Percentiles rank a stretch among this genome's conserved stretches.
Conservation (phyloP, 1,284 basidiomycete genomes). For the Moesziomyces sp. region DNA sequence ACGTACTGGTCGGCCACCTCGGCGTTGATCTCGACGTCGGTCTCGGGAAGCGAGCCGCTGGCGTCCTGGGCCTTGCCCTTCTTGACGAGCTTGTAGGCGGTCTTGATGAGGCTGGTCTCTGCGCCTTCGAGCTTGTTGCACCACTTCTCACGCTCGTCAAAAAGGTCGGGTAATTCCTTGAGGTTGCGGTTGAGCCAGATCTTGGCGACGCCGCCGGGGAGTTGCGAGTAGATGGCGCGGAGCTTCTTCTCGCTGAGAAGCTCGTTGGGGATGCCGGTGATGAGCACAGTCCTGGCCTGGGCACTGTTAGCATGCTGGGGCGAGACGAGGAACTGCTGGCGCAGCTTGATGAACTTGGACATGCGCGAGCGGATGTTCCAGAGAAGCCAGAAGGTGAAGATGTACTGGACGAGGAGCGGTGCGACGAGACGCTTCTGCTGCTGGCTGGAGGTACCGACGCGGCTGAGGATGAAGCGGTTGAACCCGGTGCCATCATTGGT, state of each 20-base stretch:
- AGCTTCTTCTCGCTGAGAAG: slow-evolving; percentile 78
- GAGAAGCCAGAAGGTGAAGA: slow-evolving; percentile 76
- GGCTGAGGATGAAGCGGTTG: slow-evolving; percentile 83
- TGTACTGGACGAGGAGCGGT: slow-evolving; percentile 58
- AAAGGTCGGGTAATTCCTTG: slow-evolving; percentile 83
- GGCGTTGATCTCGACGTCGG: slow-evolving; percentile 52
- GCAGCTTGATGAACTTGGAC: slow-evolving; percentile 80
- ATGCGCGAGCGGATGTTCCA: slow-evolving; percentile 85
- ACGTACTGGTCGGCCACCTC: slow-evolving; percentile 62
- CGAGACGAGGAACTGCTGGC: slow-evolving; percentile 85
- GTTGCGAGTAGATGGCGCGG: slow-evolving; percentile 75
- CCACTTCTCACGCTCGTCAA: slow-evolving; percentile 80
- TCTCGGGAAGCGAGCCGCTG: slow-evolving; percentile 29
- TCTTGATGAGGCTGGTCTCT: slow-evolving; percentile 79
- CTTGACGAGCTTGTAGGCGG: slow-evolving; percentile 75
- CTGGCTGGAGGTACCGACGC: slow-evolving; percentile 67
- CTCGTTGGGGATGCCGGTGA: slow-evolving; percentile 86
- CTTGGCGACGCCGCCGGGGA: slow-evolving; percentile 85
- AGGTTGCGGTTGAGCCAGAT: slow-evolving; percentile 90
- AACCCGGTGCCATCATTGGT: slow-evolving; percentile 73
- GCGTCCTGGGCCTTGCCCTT: slow-evolving; percentile 64
- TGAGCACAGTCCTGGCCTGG: slow-evolving; percentile 86
- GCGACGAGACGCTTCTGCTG: slow-evolving; percentile 61
- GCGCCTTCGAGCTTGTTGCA: slow-evolving; percentile 84
- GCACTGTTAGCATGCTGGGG: slow-evolving; percentile 77